A percentile compares a stretch with the other conserved stretches of the same genome.
These are phyloP conservation scores for Tylopilus sp. DNA, from an alignment of 768 basidiomycete species.

Conservation along the genomic window DNA sequence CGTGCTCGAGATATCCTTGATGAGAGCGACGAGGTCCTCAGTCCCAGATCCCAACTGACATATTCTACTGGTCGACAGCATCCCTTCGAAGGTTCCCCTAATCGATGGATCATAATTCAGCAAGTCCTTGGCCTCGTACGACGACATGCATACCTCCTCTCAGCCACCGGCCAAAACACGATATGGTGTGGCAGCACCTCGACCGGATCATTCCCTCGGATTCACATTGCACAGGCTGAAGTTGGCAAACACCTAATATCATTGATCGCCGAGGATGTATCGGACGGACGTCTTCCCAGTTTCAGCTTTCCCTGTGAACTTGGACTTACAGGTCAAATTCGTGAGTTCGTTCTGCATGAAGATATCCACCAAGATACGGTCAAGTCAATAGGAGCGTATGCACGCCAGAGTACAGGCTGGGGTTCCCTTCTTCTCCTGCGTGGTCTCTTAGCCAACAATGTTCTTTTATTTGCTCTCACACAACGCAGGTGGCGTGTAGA, in stretches of 20 bases:
- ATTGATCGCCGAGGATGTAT: too few species aligned
- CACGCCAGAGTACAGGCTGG: not conserved
- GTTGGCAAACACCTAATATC: too few species aligned
- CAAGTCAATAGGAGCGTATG: not conserved
- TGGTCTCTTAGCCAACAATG: not conserved
- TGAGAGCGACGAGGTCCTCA: not conserved
- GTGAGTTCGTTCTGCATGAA: not conserved
- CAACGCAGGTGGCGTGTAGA: not conserved
- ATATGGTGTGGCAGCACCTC: not conserved
- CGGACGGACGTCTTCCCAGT: too few species aligned
- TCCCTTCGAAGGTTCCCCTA: not conserved
- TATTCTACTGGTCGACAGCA: not conserved
- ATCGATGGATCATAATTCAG: not conserved
- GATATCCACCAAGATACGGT: not conserved
- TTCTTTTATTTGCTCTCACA: not conserved
- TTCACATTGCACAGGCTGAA: not conserved
- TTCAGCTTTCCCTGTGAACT: not conserved
- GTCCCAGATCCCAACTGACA: not conserved
- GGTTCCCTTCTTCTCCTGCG: not conserved
- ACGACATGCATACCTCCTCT: not conserved
- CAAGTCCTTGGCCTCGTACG: not conserved
- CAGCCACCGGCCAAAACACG: not conserved
- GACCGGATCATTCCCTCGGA: not conserved
- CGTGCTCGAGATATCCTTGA: not conserved
- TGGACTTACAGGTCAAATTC: not conserved